Base-by-base conservation (phyloP, 2,329 filamentous ascomycete species). In the Fusarium neocosmosporiellum region DNA sequence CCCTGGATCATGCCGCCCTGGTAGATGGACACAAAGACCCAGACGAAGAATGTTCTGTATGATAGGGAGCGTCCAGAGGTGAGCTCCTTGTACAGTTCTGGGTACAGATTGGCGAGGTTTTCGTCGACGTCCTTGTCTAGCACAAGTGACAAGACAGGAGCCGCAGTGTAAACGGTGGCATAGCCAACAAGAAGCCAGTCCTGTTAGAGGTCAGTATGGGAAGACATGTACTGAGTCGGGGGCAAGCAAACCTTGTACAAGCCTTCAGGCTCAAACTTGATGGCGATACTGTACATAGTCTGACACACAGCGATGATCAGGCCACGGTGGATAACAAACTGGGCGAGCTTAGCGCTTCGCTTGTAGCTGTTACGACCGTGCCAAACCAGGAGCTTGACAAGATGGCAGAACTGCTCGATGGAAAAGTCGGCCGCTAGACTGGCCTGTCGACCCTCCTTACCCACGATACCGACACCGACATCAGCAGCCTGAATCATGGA, bases 401-500 rank as follows among this genome's bases (percentile, higher is more conserved):
- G 85, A 80, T 99, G 95, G 78, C 92, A 93, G 83, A 99, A 99
- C 78, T 98, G 95, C 68, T 95, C 94, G 76, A 99, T 97, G 67
- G 93, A 96, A 82, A 99, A 99, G 81, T 99, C 96, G 13, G 96
- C 97, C 0, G 97, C 97, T 54, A 99, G 88, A 79, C 93, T 96
- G 37, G 96, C 96, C 85, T 99, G 96, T 24, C 94, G 91, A 36
- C 96, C 96, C 85, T 99, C 96, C 85, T 99, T 99, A 68, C 96
- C 96, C 1, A 98, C 96, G 70, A 99, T 99, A 69, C 96, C 96
- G 29, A 99, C 96, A 69, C 97, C 97, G 0, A 99, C 95, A 78
- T 99, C 96, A 1, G 97, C 96, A 9, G 96, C 96, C 85, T 98
- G 96, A 75, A 99, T 99, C 96, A 99, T 99, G 75, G 93, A 96